Evolutionary conservation across 208 protist genomes (phyloP).

Genomic region (Leishmania arabica): DNA sequence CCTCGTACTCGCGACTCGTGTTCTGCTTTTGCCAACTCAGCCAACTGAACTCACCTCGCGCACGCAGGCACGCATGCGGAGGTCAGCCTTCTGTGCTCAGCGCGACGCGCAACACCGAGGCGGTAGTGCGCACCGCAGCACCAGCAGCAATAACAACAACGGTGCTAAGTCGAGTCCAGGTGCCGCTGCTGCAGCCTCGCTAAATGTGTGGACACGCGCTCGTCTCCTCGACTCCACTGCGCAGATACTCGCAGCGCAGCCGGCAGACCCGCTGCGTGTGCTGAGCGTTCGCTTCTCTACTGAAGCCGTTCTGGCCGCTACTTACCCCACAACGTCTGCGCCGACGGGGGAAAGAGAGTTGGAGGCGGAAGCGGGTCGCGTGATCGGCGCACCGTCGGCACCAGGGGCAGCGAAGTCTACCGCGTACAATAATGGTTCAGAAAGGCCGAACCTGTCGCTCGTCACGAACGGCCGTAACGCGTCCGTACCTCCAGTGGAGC

Average conservation of each 20-base stretch:
- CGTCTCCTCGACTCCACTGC: constrained; percentile 32
- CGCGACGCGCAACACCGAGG: constrained; percentile 1
- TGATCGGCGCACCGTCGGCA: neutral
- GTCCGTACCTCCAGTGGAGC: neutral
- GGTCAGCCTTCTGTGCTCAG: constrained; percentile 1
- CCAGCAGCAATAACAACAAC: neutral
- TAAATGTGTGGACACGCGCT: constrained; percentile 29
- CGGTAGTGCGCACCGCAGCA: neutral
- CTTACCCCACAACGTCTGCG: constrained; percentile 11
- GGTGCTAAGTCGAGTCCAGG: neutral
- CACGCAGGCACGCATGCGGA: constrained; percentile 8
- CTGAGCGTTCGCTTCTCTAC: constrained; percentile 34
- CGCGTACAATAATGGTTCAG: neutral
- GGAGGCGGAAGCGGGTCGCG: constrained; percentile 13
- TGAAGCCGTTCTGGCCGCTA: constrained; percentile 26
- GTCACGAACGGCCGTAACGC: neutral
- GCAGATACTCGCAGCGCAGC: constrained; percentile 36
- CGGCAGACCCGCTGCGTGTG: constrained; percentile 33
- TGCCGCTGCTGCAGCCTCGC: constrained; percentile 6
- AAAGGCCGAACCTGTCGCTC: neutral
- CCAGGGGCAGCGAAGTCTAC: neutral
- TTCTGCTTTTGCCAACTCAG: neutral
- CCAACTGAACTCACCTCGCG: neutral
- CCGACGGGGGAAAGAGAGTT: neutral
- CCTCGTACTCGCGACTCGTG: neutral